phyloP scores from a whole-genome alignment of 306 rosid genomes.

The Lablab purpureus region DNA sequence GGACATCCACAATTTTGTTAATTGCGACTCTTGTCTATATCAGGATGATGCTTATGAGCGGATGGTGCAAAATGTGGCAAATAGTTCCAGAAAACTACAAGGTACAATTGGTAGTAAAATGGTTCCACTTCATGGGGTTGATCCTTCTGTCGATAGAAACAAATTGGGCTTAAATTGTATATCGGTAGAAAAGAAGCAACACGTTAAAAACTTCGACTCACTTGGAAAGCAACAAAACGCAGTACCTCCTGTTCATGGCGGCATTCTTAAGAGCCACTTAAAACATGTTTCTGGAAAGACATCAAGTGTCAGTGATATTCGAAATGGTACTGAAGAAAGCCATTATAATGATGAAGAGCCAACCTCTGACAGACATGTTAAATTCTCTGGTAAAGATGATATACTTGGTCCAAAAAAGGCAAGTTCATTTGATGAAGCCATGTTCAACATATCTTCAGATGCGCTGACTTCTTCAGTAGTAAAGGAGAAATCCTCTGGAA shows the following conservation, averaged over 20 bases:
- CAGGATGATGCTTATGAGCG: slow-evolving; percentile 63
- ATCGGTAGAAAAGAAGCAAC: slow-evolving; percentile 56
- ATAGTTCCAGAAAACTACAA: slow-evolving; percentile 57
- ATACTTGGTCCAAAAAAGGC: slow-evolving; percentile 57
- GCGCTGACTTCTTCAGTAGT: slow-evolving; percentile 53
- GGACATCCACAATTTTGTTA: slow-evolving; percentile 36
- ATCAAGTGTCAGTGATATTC: slow-evolving; percentile 49
- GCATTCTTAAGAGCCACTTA: slow-evolving; percentile 64
- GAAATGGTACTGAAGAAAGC: slow-evolving; percentile 50
- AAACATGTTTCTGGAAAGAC: slow-evolving; percentile 56
- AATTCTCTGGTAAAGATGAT: slow-evolving; percentile 62
- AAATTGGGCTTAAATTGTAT: slow-evolving; percentile 54
- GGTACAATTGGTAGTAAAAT: slow-evolving; percentile 48
- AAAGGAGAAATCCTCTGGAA: slow-evolving; percentile 56
- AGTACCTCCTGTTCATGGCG: slow-evolving; percentile 58
- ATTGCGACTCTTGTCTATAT: slow-evolving; percentile 48
- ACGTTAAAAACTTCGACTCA: slow-evolving; percentile 44
- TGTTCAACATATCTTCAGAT: slow-evolving; percentile 57
- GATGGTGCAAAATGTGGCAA: slow-evolving; percentile 53
- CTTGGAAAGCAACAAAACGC: slow-evolving; percentile 52
- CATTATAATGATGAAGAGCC: slow-evolving; percentile 48
- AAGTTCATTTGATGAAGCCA: slow-evolving; percentile 54
- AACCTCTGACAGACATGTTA: slow-evolving; percentile 58
- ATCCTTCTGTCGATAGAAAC: slow-evolving; percentile 52
- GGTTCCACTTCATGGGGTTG: slow-evolving; percentile 49